Base-by-base conservation (phyloP, 2,329 filamentous ascomycete species). In the Ophiostoma australiae region DNA sequence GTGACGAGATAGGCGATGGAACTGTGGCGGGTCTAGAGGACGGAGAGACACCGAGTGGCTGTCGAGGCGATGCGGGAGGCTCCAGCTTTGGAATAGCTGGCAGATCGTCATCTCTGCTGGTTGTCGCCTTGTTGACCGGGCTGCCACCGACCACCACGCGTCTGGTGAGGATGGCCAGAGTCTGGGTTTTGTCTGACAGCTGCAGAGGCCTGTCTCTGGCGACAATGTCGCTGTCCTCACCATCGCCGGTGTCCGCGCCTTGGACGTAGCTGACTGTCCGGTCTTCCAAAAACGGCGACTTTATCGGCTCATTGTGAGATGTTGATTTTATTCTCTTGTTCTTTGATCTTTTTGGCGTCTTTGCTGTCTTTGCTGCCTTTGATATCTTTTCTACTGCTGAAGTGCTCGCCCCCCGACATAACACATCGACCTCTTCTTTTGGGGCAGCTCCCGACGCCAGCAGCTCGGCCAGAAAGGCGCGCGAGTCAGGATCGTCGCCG, bases 401-500 rank as follows among this genome's bases (percentile, higher is more conserved):
- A 6, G 52, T 27, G n/a, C 13, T 17, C 23, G 8, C 23, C n/a
- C 52, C 52, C 23, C 23, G n/a, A 15, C 61, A 35, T 17, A 65
- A 17, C 2, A 23, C 31, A n/a, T 65, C 61, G 7, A 74, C 44
- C 41, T 74, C 73, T 10, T 73, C 70, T 11, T 20, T 52, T 0
- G 73, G 73, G 7, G 55, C 73, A 0, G 66, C 68, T 2, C 70
- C 69, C 0, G 73, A 74, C 0, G 71, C 68, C 1, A 74, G 68
- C 17, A 74, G 58, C 20, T 69, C 72, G 15, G 69, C 70, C 11
- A 74, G 67, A 71, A 74, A 74, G 2, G 58, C 66, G 1, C 37
- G 63, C 20, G 72, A 44, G 20, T 70, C 58, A 1, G 72, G 68
- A 35, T 74, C 73, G 44, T 72, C 73, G 2, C 61, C 63, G 1